Evolutionary conservation across 306 rosid species (phyloP), one percentile per base, ranked within the genome.

Genomic region (Myrica gale): DNA sequence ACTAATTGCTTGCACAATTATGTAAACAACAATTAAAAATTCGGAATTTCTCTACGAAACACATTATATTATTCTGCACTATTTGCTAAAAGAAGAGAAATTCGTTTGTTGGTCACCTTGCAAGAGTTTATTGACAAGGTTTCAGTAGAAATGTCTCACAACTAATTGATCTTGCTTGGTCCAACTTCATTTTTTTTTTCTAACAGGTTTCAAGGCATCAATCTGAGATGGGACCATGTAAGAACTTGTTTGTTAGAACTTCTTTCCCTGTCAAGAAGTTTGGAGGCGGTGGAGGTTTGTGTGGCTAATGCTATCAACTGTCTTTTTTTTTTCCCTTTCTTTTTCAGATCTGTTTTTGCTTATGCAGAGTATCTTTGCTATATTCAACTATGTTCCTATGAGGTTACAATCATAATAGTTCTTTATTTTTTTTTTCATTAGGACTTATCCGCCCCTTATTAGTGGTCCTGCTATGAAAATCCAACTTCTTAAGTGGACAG

Each of bases 181-280:
- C 32, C 42, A n/a, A n/a, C n/a, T n/a, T n/a, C n/a, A n/a, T 37
- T 79, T 69, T 73, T n/a, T 72, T 26, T 71, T 76, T 78, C 19
- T 68, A 72, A 37, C 97, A 91, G 97, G 91, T 89, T 76, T 82
- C 93, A 47, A 78, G 87, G 76, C 82, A 73, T 81, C 86, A 46
- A 43, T 78, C 84, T 17, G 80, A 87, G 63, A 69, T 83, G 63
- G 84, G 83, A 75, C 85, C 41, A 53, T 52, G 82, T 65, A 85
- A 74, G 74, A 71, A 45, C 51, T 76, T 82, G 67, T 58, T 82
- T 74, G 75, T 66, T 8, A 85, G 91, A 77, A 83, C 87, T 63
- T 75, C 83, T 85, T 65, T 78, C 15, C 82, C 83, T 0, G 70
- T 32, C 68, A 78, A 76, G 74, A 85, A 80, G 80, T 42, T 76